Evolutionary conservation across 805 yeast species (phyloP), one percentile per base, ranked within the genome.

Genomic region (Candida endomychidarum): DNA sequence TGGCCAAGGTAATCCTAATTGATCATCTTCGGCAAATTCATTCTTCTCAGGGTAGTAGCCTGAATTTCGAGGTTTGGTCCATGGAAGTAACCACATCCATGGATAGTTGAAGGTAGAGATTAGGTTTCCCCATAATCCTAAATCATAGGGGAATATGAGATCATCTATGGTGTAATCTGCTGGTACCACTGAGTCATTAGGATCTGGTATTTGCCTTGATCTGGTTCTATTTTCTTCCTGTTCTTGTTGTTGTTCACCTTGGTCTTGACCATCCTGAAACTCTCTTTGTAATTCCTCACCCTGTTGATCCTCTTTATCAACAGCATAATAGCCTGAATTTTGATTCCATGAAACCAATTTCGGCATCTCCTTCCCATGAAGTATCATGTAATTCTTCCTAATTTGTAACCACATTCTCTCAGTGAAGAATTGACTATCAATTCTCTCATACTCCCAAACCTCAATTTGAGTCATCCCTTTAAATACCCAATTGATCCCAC

Each of bases 391-490:
- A 49, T 74, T 80, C 37, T 53, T 52, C 40, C 69, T 62, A 19
- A 77, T 70, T 50, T 61, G 74, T 28, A 46, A 53, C 78, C 79
- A 83, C 41, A 85, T 63, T 34, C 75, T 62, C 31, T 72, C 78
- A 2, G 75, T 72, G 38, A 76, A 70, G 42, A 80, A 75, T 47
- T 84, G 84, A 3, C 80, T 65, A 38, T 80, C 88, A 2, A 87
- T 69, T 49, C 98, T 73, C 49, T 93, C 98, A 60, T 70, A 60
- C 53, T 91, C 98, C 99, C 99, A 91, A 2, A 75, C 68, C 63
- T 91, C 99, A 38, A 91, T 90, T 56, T 87, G 95, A 1, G 97
- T 81, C 75, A 77, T 82, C 18, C 96, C 96, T 20, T 69, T 61
- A 37, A 76, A 56, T 1, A 75, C 47, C 46, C 79, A 65, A 53